phyloP scores from a whole-genome alignment of 2,329 filamentous ascomycete genomes.

The Aspergillus thermomutatus region DNA sequence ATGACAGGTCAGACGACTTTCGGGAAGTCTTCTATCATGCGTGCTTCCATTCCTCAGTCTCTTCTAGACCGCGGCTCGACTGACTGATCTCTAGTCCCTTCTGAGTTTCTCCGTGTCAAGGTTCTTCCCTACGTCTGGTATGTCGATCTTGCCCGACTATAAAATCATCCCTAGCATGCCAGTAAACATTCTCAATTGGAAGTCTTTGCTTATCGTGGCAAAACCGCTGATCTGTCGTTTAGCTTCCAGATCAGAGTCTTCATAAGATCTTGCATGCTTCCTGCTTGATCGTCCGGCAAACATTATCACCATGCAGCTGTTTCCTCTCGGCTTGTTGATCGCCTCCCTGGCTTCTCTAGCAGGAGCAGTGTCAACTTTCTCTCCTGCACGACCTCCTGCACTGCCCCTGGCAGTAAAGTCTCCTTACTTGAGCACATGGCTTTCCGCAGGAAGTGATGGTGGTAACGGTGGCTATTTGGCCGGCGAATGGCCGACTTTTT shows the following conservation, averaged over 20 bases:
- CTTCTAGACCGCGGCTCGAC: conserved; percentile 5
- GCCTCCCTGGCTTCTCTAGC: conserved; percentile 21
- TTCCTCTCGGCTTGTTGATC: conserved; percentile 22
- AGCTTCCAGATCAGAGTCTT: conserved; percentile 2
- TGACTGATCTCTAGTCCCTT: conserved; percentile 1
- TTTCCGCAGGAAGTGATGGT: conserved; percentile 58
- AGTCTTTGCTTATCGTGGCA: conserved; percentile 3
- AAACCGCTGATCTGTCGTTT: conserved; percentile 1
- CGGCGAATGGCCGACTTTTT: conserved; percentile 67
- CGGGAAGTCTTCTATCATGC: conserved; percentile 6
- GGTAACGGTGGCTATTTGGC: conserved; percentile 65
- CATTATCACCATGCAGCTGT: conserved; percentile 27
- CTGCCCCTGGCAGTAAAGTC: conserved; percentile 70
- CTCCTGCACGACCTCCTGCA: conserved; percentile 63
- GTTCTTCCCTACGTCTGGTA: conserved; percentile 11
- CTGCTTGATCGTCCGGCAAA: conserved; percentile 14
- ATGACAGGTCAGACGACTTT: conserved; percentile 20
- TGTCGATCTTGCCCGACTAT: conserved; percentile 20
- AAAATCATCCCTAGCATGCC: conserved; percentile 29
- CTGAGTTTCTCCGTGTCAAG: conserved; percentile 8
- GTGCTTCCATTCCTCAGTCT: conserved; percentile 5
- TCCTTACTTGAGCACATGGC: conserved; percentile 72
- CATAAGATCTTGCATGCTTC: conserved; percentile 15
- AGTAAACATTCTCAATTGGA: conserved; percentile 20
- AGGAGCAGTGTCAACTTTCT: conserved; percentile 53